These are phyloP conservation scores for Inga oerstediana DNA, from an alignment of 306 rosid species.

Conservation along the genomic window DNA sequence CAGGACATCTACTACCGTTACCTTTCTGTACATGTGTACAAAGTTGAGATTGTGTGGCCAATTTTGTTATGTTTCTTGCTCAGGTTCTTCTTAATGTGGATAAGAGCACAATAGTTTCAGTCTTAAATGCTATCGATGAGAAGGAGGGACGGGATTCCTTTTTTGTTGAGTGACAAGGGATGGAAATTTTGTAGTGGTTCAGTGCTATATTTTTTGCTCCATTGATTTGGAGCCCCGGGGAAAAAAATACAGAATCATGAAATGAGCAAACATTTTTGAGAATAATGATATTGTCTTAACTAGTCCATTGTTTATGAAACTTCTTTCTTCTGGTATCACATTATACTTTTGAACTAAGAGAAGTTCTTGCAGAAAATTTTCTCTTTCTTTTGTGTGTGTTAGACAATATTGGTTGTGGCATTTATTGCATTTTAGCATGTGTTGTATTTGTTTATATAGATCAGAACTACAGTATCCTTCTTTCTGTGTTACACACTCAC, in stretches of 20 bases:
- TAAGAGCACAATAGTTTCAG: conserved; percentile 51
- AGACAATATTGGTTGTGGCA: not conserved
- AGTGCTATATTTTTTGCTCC: conserved; percentile 67
- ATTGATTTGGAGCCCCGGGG: conserved; percentile 45
- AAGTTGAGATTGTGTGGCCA: conserved; percentile 66
- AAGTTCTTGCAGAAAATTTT: conserved; percentile 39
- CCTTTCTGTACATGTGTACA: conserved; percentile 84
- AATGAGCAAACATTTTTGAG: conserved; percentile 57
- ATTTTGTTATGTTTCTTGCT: conserved; percentile 50
- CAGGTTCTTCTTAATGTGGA: conserved; percentile 51
- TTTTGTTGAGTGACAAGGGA: conserved; percentile 34
- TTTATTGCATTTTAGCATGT: not conserved
- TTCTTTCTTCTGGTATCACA: conserved; percentile 32
- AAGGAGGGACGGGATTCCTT: conserved; percentile 45
- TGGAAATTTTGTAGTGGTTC: conserved; percentile 53
- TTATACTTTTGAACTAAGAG: conserved; percentile 46
- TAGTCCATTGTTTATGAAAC: conserved; percentile 38
- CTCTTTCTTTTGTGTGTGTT: not conserved
- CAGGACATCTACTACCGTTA: conserved; percentile 40
- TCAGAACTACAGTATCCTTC: not conserved
- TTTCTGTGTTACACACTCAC: not conserved
- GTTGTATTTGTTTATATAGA: not conserved
- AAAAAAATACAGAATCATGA: conserved; percentile 40
- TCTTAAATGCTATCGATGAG: conserved; percentile 56
- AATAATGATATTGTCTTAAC: conserved; percentile 45